phyloP scores from a whole-genome alignment of 2,329 filamentous ascomycete species.

The Trichoderma atroviride region DNA sequence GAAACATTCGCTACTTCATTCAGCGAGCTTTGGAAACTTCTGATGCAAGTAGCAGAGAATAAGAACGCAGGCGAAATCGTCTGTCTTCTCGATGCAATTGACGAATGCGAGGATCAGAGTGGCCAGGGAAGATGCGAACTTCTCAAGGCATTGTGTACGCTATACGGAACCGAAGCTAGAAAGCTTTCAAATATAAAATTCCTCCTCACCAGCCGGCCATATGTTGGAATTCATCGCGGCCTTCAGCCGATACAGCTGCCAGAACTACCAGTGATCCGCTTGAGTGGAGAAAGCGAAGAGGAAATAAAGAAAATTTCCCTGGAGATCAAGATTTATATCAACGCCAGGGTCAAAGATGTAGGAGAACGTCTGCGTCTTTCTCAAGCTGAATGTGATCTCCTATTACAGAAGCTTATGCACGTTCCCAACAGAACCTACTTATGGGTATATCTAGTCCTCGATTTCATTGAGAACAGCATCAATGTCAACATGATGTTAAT shows the following conservation, averaged over 20 bases:
- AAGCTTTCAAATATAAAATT: conserved; percentile 39
- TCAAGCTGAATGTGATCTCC: conserved; percentile 22
- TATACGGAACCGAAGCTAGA: conserved; percentile 31
- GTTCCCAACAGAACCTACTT: conserved; percentile 34
- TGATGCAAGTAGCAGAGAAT: conserved; percentile 30
- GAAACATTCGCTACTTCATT: conserved; percentile 32
- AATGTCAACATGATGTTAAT: conserved; percentile 23
- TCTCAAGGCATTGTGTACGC: conserved; percentile 31
- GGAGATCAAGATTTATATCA: conserved; percentile 33
- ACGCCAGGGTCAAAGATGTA: conserved; percentile 24
- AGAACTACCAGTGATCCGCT: conserved; percentile 28
- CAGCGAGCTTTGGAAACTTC: conserved; percentile 38
- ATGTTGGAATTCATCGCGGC: conserved; percentile 31
- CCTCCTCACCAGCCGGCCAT: conserved; percentile 40
- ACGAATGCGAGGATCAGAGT: conserved; percentile 40
- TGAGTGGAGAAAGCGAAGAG: conserved; percentile 29
- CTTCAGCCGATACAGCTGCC: conserved; percentile 28
- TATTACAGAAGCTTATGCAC: conserved; percentile 24
- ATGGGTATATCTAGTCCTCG: conserved; percentile 34
- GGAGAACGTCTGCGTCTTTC: not conserved
- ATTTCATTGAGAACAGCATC: conserved; percentile 27
- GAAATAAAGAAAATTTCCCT: conserved; percentile 28
- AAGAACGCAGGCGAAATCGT: conserved; percentile 33
- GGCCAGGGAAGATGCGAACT: conserved; percentile 31
- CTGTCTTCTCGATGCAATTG: conserved; percentile 46